Base-by-base conservation (phyloP, 1,284 basidiomycete species). In the Rhodotorula glutinis region DNA sequence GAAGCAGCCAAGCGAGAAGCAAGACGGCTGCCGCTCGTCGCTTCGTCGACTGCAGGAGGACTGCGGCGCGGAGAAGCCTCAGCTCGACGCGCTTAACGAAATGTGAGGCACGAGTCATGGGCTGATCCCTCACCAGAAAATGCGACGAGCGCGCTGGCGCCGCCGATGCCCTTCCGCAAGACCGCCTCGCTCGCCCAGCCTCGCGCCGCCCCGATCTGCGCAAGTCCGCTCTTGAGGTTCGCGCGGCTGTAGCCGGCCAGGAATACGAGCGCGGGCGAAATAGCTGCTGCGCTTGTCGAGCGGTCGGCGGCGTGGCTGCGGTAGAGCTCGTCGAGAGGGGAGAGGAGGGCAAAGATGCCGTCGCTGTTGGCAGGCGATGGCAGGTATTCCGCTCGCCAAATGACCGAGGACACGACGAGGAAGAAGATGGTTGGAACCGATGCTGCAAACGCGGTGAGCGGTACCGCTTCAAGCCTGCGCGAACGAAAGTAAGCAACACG, bases 171-270 rank as follows among this genome's bases (percentile, higher is more conserved):
- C 41, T 67, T 71, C 19, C 69, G 53, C 52, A 71, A n/a, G 1
- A 71, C 11, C 0, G 66, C 69, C 30, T 71, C 69, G 54, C 60
- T 65, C 38, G 69, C 66, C 69, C 69, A 71, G 7, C 69, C 69
- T 11, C 58, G 33, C 14, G 56, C 60, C 19, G 30, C 54, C 19
- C 66, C 69, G 1, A 65, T 57, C n/a, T 59, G 61, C 13, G 63
- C 60, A 0, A 63, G 40, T 7, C 57, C 52, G 43, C 53, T 57
- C 21, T 40, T 47, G 16, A 70, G 43, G 44, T 64, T 59, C 40
- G 60, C 66, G 9, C 66, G 49, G 16, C 57, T 58, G 51, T 58
- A 60, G 19, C 54, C 49, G 21, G 57, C 52, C 23, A 65, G 30
- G n/a, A 58, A 57, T 1, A 27, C n/a, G 23, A 59, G 19, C 19